Evolutionary conservation across 306 rosid genomes (phyloP).

Genomic region (Prunus mume): DNA sequence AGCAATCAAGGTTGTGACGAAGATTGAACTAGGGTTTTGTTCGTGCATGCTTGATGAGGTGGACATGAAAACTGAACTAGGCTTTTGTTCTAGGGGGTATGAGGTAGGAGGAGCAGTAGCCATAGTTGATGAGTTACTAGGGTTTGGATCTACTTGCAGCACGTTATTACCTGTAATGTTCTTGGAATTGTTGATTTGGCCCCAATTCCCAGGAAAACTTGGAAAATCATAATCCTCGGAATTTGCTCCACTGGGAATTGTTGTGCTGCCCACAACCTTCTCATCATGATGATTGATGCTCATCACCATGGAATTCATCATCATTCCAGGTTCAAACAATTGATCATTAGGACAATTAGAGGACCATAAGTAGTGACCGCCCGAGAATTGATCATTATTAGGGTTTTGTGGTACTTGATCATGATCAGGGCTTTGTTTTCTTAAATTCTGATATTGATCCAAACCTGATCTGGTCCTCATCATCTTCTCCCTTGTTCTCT

Average conservation of each 20-base stretch:
- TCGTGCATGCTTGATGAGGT: slow-evolving; percentile 4
- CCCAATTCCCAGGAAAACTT: slow-evolving; percentile 31
- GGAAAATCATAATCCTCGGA: slow-evolving; percentile 16
- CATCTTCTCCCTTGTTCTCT: slow-evolving; percentile 43
- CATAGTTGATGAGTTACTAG: not conserved
- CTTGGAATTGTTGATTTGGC: not conserved
- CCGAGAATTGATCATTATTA: not conserved
- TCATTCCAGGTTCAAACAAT: slow-evolving; percentile 4
- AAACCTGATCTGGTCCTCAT: slow-evolving; percentile 19
- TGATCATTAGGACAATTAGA: not conserved
- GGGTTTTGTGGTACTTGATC: slow-evolving; percentile 2
- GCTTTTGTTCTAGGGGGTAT: slow-evolving; percentile 6
- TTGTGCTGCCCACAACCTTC: not conserved
- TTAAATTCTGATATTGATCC: not conserved
- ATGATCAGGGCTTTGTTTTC: not conserved
- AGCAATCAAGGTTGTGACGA: not conserved
- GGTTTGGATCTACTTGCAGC: slow-evolving; percentile 8
- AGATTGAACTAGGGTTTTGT: slow-evolving; percentile 14
- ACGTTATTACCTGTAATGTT: not conserved
- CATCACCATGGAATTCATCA: slow-evolving; percentile 4
- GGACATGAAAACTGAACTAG: slow-evolving; percentile 11
- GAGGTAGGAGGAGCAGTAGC: not conserved
- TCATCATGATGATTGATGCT: not conserved
- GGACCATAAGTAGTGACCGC: too few species aligned
- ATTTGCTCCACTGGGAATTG: slow-evolving; percentile 12